A percentile compares a stretch with the other conserved stretches of the same genome.
Conservation (phyloP, 2,329 filamentous ascomycete species). For the Aspergillus transmontanensis region DNA sequence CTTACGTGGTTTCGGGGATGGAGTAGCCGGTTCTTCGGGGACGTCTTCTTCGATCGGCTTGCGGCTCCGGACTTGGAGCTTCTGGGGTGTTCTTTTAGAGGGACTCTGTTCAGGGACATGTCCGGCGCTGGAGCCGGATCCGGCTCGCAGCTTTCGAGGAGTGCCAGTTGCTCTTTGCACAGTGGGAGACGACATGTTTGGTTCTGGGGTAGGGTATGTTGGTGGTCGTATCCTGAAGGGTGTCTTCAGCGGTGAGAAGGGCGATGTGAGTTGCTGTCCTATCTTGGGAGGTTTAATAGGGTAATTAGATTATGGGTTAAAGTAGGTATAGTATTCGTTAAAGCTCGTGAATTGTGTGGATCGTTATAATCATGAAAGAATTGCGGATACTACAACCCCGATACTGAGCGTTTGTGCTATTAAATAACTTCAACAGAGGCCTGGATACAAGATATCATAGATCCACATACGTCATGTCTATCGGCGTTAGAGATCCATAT, state of each 20-base stretch:
- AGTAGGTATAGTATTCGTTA: not conserved
- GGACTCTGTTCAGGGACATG: conserved; percentile 13
- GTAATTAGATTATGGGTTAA: not conserved
- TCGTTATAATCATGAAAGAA: not conserved
- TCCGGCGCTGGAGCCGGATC: conserved; percentile 25
- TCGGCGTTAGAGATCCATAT: not conserved
- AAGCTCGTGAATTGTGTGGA: not conserved
- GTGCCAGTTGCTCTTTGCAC: conserved; percentile 10
- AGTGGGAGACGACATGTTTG: conserved; percentile 1
- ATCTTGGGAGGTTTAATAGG: not conserved
- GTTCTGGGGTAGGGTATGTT: not conserved
- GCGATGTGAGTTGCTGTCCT: not conserved
- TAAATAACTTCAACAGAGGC: not conserved
- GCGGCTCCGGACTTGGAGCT: conserved; percentile 22
- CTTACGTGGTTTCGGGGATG: conserved; percentile 2
- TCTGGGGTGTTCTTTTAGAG: conserved; percentile 26
- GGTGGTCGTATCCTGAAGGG: not conserved
- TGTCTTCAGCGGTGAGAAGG: not conserved
- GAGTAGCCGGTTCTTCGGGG: conserved; percentile 14
- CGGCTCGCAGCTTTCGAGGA: conserved; percentile 17
- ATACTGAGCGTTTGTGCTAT: not conserved
- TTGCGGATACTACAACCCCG: not conserved
- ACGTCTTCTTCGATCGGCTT: conserved; percentile 22
- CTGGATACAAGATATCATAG: not conserved
- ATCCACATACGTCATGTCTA: conserved; percentile 3